Conservation (phyloP, 345 rosid species). For the Moricandia moricandioides region DNA sequence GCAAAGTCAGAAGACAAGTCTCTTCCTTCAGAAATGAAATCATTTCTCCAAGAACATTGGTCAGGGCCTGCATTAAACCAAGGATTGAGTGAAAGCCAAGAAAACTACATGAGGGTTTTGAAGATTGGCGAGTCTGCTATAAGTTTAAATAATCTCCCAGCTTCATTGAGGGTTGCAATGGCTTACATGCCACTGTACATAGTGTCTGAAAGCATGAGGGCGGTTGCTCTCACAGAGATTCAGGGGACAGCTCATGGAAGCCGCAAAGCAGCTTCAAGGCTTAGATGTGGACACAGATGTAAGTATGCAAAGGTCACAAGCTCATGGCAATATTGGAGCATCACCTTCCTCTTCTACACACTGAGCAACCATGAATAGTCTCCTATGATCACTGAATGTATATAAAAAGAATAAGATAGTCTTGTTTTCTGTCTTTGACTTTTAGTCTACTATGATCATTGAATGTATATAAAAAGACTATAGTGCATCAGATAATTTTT, state of each 20-base stretch:
- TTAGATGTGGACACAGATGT: slow-evolving; percentile 44
- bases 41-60: slow-evolving; percentile 77
- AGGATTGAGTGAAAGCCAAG: slow-evolving; percentile 66
- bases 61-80: slow-evolving; percentile 79
- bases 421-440: not conserved
- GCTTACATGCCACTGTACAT: slow-evolving; percentile 81
- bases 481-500: not conserved
- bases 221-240: slow-evolving; percentile 63
- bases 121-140: slow-evolving; percentile 68
- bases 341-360: slow-evolving; percentile 56
- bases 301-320: slow-evolving; percentile 43
- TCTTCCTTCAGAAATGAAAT: slow-evolving; percentile 64
- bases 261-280: slow-evolving; percentile 68
- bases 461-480: not conserved
- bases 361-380: not conserved
- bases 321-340: slow-evolving; percentile 70
- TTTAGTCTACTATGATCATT: not conserved
- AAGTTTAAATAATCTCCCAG: slow-evolving; percentile 66
- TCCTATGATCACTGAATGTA: not conserved
- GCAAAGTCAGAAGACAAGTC: slow-evolving; percentile 81
- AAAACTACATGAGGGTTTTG: slow-evolving; percentile 63
- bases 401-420: not conserved
- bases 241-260: slow-evolving; percentile 83
- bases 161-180: slow-evolving; percentile 69
- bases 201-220: slow-evolving; percentile 59